Percentiles rank a stretch among this genome's conserved stretches.
These are phyloP conservation scores for Fusarium euwallaceae DNA, from an alignment of 2,329 filamentous ascomycete genomes.

Conservation along the genomic window DNA sequence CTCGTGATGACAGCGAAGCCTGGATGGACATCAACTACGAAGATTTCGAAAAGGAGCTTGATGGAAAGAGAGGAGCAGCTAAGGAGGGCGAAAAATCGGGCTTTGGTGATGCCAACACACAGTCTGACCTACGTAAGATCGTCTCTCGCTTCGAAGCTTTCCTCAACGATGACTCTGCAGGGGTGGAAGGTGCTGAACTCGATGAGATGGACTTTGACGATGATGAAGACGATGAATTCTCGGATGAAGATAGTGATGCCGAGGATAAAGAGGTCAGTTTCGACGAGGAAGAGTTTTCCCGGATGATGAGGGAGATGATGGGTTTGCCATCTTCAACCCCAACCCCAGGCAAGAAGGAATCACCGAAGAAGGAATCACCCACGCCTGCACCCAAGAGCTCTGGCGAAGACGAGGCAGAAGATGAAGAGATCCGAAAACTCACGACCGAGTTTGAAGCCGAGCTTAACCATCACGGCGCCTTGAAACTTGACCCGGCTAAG, in stretches of 20 bases:
- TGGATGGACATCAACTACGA: constrained; percentile 95
- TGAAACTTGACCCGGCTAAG: constrained; percentile 64
- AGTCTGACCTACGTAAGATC: constrained; percentile 87
- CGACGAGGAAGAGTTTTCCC: constrained; percentile 85
- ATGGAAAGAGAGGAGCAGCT: constrained; percentile 58
- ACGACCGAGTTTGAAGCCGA: constrained; percentile 80
- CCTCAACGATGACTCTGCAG: constrained; percentile 86
- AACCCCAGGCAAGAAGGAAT: background rate
- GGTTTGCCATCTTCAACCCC: constrained; percentile 63
- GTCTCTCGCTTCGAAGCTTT: constrained; percentile 95
- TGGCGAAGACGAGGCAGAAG: constrained; percentile 63
- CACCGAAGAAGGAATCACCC: constrained; percentile 2
- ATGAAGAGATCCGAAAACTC: constrained; percentile 73
- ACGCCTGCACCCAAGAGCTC: background rate
- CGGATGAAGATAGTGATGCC: constrained; percentile 69
- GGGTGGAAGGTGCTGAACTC: constrained; percentile 81
- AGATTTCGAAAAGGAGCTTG: constrained; percentile 87
- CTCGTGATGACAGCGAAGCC: constrained; percentile 82
- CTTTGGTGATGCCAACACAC: constrained; percentile 75
- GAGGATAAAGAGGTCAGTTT: constrained; percentile 84
- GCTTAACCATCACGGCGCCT: constrained; percentile 75
- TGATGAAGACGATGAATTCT: constrained; percentile 63
- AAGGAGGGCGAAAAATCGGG: constrained; percentile 55
- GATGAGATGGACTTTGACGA: constrained; percentile 79
- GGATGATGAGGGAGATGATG: constrained; percentile 95